Evolutionary conservation across 805 yeast genomes (phyloP).

Genomic region (Candida orba): DNA sequence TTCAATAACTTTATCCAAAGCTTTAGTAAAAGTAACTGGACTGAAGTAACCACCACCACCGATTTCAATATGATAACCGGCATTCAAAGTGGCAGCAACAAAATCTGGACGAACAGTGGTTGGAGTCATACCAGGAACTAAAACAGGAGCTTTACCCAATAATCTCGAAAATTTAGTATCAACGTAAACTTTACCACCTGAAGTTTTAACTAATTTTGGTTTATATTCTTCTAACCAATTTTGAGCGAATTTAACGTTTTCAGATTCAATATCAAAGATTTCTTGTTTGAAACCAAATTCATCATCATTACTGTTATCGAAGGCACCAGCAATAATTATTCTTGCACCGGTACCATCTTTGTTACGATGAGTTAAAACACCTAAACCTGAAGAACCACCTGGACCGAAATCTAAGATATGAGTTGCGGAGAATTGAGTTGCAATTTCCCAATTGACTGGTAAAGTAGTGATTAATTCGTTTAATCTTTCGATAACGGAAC

Average conservation of each 20-base stretch:
- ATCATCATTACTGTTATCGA: conserved; percentile 65
- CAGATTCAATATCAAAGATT: conserved; percentile 60
- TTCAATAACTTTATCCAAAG: conserved; percentile 66
- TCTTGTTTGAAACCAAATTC: conserved; percentile 97
- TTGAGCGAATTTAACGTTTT: conserved; percentile 66
- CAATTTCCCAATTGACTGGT: conserved; percentile 92
- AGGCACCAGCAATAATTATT: conserved; percentile 86
- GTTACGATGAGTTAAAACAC: conserved; percentile 92
- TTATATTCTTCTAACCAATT: conserved; percentile 87
- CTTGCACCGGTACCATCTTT: conserved; percentile 98
- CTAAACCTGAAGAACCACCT: conserved; percentile 96
- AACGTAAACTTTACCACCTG: conserved; percentile 68
- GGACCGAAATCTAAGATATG: conserved; percentile 98
- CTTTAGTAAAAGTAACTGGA: conserved; percentile 61
- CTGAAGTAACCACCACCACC: conserved; percentile 98
- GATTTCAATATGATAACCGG: conserved; percentile 95
- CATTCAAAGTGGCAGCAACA: conserved; percentile 87
- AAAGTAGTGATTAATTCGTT: conserved; percentile 78
- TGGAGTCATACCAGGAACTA: conserved; percentile 99
- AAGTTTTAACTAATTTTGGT: conserved; percentile 77
- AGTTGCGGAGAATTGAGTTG: conserved; percentile 75
- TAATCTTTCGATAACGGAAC: conserved; percentile 59
- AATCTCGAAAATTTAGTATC: conserved; percentile 92
- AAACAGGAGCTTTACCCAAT: conserved; percentile 89
- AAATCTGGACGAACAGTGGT: conserved; percentile 92